Evolutionary conservation across 305 asterid species (phyloP).

Genomic region (Salvia sclarea): DNA sequence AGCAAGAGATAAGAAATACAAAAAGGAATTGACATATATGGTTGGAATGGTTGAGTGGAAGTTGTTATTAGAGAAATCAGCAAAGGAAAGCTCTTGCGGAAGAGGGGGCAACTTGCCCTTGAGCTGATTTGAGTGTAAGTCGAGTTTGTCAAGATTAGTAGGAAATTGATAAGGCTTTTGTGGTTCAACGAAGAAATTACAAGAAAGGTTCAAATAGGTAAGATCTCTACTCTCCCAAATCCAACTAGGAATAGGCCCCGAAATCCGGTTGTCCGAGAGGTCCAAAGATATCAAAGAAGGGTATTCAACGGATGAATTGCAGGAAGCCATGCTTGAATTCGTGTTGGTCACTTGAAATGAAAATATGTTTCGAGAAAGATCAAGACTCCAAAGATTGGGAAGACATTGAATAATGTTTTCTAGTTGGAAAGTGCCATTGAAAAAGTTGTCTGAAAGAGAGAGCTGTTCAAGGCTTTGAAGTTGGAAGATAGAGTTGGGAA

Average conservation of each 20-base stretch:
- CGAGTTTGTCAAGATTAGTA: neutral
- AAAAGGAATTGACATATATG: neutral
- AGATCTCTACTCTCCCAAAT: neutral
- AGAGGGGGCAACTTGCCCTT: neutral
- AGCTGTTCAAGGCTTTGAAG: neutral
- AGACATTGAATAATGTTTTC: neutral
- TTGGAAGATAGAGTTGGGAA: neutral
- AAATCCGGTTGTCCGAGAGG: neutral
- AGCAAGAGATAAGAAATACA: conserved; percentile 33
- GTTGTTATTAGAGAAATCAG: conserved; percentile 25
- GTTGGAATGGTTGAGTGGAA: conserved; percentile 13
- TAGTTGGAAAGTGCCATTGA: neutral
- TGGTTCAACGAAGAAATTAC: neutral
- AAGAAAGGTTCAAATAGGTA: neutral
- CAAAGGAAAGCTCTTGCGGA: conserved; percentile 12
- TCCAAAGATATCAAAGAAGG: neutral
- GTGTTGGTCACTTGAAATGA: neutral
- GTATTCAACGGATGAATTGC: neutral
- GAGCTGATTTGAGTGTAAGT: neutral
- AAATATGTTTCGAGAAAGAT: neutral
- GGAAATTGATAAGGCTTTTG: conserved; percentile 2
- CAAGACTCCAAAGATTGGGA: neutral
- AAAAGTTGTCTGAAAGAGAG: neutral
- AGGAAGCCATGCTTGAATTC: neutral
- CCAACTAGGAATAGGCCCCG: conserved; percentile 11